Conservation (phyloP, 441 rosid species). For the Populus hybrid region DNA sequence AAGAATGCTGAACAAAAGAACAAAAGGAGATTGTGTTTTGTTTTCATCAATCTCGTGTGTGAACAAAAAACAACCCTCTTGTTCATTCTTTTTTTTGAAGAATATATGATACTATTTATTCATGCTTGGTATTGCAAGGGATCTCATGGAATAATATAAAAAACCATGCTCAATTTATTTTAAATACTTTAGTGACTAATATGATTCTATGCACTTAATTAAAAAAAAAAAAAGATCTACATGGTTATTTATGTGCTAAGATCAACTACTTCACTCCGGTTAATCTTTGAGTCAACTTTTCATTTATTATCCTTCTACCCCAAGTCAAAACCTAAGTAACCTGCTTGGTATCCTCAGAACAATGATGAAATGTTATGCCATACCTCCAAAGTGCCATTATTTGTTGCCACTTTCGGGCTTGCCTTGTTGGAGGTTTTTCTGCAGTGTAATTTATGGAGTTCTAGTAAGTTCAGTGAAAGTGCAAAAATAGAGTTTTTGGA, state of each 20-base stretch:
- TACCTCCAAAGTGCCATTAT: slow-evolving; percentile 22
- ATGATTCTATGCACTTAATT: no score
- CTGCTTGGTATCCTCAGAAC: slow-evolving; percentile 29
- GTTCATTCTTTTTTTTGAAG: background rate
- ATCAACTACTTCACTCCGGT: no score
- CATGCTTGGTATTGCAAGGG: background rate
- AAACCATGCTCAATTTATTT: no score
- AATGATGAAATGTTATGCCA: slow-evolving; percentile 17
- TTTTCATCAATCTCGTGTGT: background rate
- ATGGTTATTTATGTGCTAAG: no score
- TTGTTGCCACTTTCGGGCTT: background rate
- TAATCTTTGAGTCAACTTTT: no score
- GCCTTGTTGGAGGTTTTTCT: slow-evolving; percentile 34
- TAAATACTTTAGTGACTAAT: no score
- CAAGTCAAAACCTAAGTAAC: background rate
- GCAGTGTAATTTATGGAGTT: slow-evolving; percentile 32
- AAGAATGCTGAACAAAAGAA: background rate
- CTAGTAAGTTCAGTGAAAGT: slow-evolving; percentile 34
- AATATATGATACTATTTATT: no score
- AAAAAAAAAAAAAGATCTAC: no score
- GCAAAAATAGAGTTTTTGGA: slow-evolving; percentile 13
- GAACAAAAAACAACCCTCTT: no score
- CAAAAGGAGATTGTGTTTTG: background rate
- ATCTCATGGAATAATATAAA: background rate
- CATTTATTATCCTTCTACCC: no score